Percentiles rank a stretch among this genome's conserved stretches.
Conservation (phyloP, 192 early-diverging fungal species). For the Phycomyces nitens region DNA sequence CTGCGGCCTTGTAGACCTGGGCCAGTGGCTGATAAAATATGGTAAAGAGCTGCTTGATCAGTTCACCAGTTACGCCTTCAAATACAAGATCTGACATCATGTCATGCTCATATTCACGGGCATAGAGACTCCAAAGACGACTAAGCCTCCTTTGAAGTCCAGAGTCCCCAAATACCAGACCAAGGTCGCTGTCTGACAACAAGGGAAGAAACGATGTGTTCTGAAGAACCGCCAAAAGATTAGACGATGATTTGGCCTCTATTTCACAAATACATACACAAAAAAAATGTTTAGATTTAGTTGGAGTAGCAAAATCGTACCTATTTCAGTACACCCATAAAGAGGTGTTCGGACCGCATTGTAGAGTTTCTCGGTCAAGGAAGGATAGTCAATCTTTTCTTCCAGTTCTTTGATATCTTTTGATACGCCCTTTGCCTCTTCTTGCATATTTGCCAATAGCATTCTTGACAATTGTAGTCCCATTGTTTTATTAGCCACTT, state of each 20-base stretch:
- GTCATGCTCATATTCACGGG: constrained; percentile 48
- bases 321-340: background rate
- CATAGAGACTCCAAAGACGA: constrained; percentile 43
- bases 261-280: background rate
- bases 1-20: constrained; percentile 52
- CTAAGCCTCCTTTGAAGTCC: constrained; percentile 27
- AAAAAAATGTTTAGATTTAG: background rate
- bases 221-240: background rate
- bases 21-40: constrained; percentile 56
- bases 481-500: background rate
- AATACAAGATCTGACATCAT: constrained; percentile 45
- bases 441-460: constrained; percentile 45
- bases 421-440: constrained; percentile 42
- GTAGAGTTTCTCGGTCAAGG: constrained; percentile 42
- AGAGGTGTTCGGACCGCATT: constrained; percentile 33
- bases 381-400: constrained; percentile 21
- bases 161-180: background rate
- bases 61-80: constrained; percentile 47
- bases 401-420: constrained; percentile 38
- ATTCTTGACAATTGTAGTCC: constrained; percentile 39
- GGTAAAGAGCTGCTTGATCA: constrained; percentile 45
- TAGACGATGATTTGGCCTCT: background rate
- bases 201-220: constrained; percentile 2
- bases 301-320: background rate
- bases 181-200: background rate